Evolutionary conservation across 2,329 filamentous ascomycete genomes (phyloP).

Genomic region (Cladophialophora immunda): DNA sequence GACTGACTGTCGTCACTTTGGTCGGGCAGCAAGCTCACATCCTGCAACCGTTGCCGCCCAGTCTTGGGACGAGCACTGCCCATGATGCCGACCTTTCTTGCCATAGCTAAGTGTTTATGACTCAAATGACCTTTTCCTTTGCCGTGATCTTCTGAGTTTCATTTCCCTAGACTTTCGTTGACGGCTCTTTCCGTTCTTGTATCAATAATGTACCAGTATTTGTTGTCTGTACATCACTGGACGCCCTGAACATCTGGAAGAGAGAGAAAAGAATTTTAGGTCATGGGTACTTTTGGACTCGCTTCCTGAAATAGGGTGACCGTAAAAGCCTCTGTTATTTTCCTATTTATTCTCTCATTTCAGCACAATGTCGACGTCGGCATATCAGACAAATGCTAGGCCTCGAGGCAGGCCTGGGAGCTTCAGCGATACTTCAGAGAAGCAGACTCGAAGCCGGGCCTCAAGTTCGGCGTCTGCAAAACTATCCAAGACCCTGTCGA

Average conservation of each 20-base stretch:
- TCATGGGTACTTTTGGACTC: background rate
- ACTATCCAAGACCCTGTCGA: constrained; percentile 36
- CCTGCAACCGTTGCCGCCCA: background rate
- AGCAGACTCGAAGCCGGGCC: constrained; percentile 31
- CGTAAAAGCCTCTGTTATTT: background rate
- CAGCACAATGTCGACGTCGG: constrained; percentile 31
- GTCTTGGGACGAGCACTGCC: constrained; percentile 5
- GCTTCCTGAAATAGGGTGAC: background rate
- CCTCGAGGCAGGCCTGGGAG: constrained; percentile 33
- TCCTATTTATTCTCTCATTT: constrained; percentile 5
- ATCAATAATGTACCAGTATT: constrained; percentile 18
- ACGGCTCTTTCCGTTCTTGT: constrained; percentile 9
- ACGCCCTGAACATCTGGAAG: constrained; percentile 6
- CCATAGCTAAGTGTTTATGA: constrained; percentile 15
- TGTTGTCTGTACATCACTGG: constrained; percentile 8
- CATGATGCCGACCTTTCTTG: constrained; percentile 13
- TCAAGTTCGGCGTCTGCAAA: constrained; percentile 36
- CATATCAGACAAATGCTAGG: constrained; percentile 36
- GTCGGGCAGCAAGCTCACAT: constrained; percentile 31
- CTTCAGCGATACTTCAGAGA: constrained; percentile 31
- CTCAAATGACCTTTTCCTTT: constrained; percentile 14
- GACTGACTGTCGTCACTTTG: constrained; percentile 11
- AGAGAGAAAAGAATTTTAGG: background rate
- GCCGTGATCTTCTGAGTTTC: constrained; percentile 2
- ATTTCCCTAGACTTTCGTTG: background rate